Evolutionary conservation across 169 alveolate genomes (phyloP), one percentile per base, ranked within the genome.

Genomic region (Plasmodium malariae): DNA sequence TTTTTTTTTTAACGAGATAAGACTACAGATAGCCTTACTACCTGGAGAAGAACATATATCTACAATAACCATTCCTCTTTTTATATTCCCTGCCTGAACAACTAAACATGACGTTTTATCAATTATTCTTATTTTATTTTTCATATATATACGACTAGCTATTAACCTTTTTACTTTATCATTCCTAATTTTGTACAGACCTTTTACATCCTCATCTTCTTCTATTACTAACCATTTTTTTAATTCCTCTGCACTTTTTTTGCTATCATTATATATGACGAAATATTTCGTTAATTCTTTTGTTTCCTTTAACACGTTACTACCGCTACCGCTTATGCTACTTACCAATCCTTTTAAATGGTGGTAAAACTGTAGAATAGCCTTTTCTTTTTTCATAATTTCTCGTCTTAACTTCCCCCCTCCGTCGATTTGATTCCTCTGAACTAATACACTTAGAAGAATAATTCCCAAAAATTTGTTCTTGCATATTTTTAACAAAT

Each of bases 11-110:
- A 85, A 57, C 19, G 14, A 30, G 14, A 34, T 9, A 12, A 69
- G 49, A 45, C 69, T 55, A 28, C 32, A 70, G 14, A 85, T 85
- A 32, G 92, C 92, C 55, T 85, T 85, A 48, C 92, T 85, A 5
- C 92, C 92, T 9, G 92, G 92, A 4, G 92, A 71, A 14, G 92
- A 85, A 30, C 92, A 85, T 12, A 85, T 40, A 57, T 85, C 92
- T 12, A 85, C 86, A 62, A 85, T 32, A 14, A 59, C 63, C 85
- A 69, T 85, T 5, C 92, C 92, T 17, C 37, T 49, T 85, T 85
- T 68, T 30, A 85, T 85, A 12, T 85, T 17, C 1, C 70, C 92
- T 43, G 92, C 74, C 17, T 85, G 43, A 12, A 85, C 92, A 57
- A 85, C 92, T 45, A 85, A 36, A 32, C 92, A 69, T 0, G 92